A percentile compares a stretch with the other conserved stretches of the same genome.
Conservation (phyloP, 495 filamentous ascomycete species). For the Immersiella caudata region DNA sequence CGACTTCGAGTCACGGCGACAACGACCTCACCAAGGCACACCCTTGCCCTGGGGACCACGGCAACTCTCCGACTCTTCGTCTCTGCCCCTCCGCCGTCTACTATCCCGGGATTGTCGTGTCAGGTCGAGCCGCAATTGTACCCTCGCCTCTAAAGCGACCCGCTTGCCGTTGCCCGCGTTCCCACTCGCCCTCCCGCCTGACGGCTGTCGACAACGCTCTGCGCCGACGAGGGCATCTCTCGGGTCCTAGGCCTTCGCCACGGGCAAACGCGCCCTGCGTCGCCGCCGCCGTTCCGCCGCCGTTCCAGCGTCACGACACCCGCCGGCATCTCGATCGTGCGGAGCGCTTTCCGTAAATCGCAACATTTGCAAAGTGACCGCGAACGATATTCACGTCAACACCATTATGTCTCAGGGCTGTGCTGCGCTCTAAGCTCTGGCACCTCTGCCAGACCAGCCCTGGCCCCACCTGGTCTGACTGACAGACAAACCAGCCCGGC, state of each 20-base stretch:
- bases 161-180: conserved; percentile 10
- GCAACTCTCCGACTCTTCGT: conserved; percentile 8
- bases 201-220: conserved; percentile 19
- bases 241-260: background rate
- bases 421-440: conserved; percentile 53
- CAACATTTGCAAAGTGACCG: conserved; percentile 1
- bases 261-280: conserved; percentile 1
- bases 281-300: background rate
- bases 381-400: conserved; percentile 42
- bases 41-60: conserved; percentile 27
- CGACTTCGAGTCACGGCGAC: conserved; percentile 36
- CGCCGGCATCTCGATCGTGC: background rate
- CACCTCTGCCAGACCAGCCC: conserved; percentile 45
- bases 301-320: background rate
- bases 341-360: background rate
- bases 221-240: background rate
- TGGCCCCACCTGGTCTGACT: conserved; percentile 27
- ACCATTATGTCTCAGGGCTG: conserved; percentile 53
- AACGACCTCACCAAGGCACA: conserved; percentile 29
- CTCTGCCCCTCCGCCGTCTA: background rate
- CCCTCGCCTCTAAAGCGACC: conserved; percentile 18
- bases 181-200: background rate
- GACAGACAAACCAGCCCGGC: conserved; percentile 9
- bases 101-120: conserved; percentile 24
- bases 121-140: conserved; percentile 5